Base-by-base conservation (phyloP, 805 yeast species). In the Yamadazyma insecticola region DNA sequence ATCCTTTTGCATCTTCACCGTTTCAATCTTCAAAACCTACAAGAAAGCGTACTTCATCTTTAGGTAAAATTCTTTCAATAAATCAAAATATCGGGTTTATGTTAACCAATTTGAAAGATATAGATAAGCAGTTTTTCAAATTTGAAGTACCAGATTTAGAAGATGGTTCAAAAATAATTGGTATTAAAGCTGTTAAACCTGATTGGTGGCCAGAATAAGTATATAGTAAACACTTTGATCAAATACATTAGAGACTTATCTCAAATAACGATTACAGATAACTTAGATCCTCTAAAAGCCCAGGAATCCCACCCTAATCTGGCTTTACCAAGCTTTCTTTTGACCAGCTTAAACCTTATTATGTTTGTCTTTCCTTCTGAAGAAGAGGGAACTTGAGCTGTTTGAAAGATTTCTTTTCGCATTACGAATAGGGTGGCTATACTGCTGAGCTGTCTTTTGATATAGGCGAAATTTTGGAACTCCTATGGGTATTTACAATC, bases 141-240 rank as follows among this genome's bases (percentile, higher is more conserved):
- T 19, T 59, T 39, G 45, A 52, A 26, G 28, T 58, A 3, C 59
- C 57, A 2, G 35, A 40, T 36, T 29, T 47, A 4, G 36, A 45
- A 4, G 48, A 40, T 16, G 48, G 47, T 2, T 31, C 53, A 4
- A 45, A 45, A 23, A 41, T 43, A 23, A 45, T 77, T 6, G 69
- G 69, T 1, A 56, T 80, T 15, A 67, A 68, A 43, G 83, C 78
- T 0, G 64, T 60, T 36, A 57, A 61, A 5, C 92, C 94, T 0
- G 78, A 70, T 29, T 83, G 90, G 89, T 83, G 90, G 88, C 88
- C 88, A 2, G 40, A 41, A 23, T 38, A 39, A 14, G n/a, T n/a
- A n/a, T n/a, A n/a, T n/a, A n/a, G n/a, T n/a, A 24, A 16, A 11
- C 5, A 18, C 24, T 22, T 6, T 22, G 8, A 12, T 22, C 24